These are phyloP conservation scores for Flaveria sonorensis DNA, from an alignment of 129 eudicot genomes.

Conservation along the genomic window DNA sequence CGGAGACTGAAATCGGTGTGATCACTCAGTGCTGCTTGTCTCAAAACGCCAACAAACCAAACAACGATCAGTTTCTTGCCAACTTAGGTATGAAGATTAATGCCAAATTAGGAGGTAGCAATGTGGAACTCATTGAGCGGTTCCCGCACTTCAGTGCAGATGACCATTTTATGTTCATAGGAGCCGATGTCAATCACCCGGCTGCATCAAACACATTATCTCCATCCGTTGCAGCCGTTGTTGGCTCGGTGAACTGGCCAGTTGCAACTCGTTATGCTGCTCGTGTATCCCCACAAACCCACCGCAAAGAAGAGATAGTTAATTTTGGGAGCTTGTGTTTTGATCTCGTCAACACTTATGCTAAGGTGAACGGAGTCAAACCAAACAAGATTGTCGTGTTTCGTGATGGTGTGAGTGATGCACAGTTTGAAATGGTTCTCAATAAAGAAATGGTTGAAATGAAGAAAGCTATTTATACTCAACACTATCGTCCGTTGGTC, in stretches of 20 bases:
- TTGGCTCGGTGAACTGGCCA: slow-evolving; percentile 52
- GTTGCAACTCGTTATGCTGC: slow-evolving; percentile 59
- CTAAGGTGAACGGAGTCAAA: slow-evolving; percentile 35
- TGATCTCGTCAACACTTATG: slow-evolving; percentile 57
- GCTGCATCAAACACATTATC: slow-evolving; percentile 37
- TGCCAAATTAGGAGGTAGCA: slow-evolving; percentile 76
- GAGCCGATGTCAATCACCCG: slow-evolving; percentile 85
- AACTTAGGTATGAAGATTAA: slow-evolving; percentile 69
- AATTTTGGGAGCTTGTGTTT: slow-evolving; percentile 57
- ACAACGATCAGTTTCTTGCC: slow-evolving; percentile 51
- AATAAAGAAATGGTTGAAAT: slow-evolving; percentile 59
- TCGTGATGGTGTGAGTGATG: slow-evolving; percentile 91
- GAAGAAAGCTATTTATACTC: slow-evolving; percentile 39
- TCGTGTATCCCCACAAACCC: slow-evolving; percentile 56
- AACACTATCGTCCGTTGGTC: slow-evolving; percentile 48
- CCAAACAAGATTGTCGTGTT: slow-evolving; percentile 66
- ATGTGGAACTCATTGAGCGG: slow-evolving; percentile 43
- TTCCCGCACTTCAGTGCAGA: slow-evolving; percentile 40
- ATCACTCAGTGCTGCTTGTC: slow-evolving; percentile 67
- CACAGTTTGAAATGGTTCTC: slow-evolving; percentile 73
- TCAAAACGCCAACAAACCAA: slow-evolving; percentile 37
- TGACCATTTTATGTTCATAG: slow-evolving; percentile 63
- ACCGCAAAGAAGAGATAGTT: slow-evolving; percentile 58
- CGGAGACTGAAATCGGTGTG: slow-evolving; percentile 65
- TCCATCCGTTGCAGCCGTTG: slow-evolving; percentile 78